phyloP scores from a whole-genome alignment of 2,329 filamentous ascomycete species.

The Ceratocystis lukuohia region DNA sequence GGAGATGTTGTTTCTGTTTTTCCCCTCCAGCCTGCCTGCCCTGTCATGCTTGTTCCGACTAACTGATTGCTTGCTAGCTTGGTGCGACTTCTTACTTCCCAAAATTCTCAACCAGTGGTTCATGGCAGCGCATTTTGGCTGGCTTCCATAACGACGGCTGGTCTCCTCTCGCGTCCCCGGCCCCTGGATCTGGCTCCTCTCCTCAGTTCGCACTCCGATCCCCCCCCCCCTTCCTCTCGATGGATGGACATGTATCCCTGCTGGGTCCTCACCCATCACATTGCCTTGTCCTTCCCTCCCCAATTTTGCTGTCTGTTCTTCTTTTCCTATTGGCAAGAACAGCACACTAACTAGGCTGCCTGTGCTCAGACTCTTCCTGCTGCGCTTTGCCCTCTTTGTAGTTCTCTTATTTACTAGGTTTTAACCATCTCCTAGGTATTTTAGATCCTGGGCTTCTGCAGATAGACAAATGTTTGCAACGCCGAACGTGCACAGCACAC shows the following conservation, averaged over 20 bases:
- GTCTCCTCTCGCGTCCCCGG: neutral
- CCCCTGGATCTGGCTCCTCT: neutral
- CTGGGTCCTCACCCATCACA: neutral
- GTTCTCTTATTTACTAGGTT: neutral
- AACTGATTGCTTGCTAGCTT: too few relatives aligned
- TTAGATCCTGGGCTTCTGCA: too few relatives aligned
- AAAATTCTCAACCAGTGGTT: too few relatives aligned
- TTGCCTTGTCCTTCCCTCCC: neutral
- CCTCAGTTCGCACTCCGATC: neutral
- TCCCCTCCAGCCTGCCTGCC: too few relatives aligned
- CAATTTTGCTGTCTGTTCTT: constrained; percentile 4
- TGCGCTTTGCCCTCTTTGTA: constrained; percentile 3
- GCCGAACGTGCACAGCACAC: too few relatives aligned
- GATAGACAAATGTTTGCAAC: too few relatives aligned
- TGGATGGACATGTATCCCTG: neutral
- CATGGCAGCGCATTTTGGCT: too few relatives aligned
- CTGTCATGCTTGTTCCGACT: too few relatives aligned
- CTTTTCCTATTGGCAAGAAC: neutral
- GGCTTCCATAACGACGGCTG: too few relatives aligned
- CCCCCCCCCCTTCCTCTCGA: neutral
- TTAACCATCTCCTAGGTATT: too few relatives aligned
- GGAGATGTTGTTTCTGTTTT: too few relatives aligned
- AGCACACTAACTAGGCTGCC: neutral
- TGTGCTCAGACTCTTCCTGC: constrained; percentile 3
- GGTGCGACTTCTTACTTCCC: too few relatives aligned